Evolutionary conservation across 345 rosid genomes (phyloP).

Genomic region (Eucalyptus tenuipes): DNA sequence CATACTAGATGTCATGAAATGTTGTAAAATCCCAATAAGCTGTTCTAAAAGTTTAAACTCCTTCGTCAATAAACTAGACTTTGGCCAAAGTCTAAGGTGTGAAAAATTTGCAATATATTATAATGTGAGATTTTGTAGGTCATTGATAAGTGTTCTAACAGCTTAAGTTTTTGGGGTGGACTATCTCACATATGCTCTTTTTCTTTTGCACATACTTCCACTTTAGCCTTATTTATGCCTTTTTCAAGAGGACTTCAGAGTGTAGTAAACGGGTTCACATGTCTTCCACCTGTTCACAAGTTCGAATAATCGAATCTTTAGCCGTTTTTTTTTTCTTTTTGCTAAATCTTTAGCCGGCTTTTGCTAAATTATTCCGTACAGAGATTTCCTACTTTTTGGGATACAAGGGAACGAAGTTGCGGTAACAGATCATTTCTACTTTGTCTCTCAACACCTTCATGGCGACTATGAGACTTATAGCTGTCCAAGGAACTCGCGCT

Average conservation of each 20-base stretch:
- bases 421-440: neutral
- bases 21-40: neutral
- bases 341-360: neutral
- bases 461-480: neutral
- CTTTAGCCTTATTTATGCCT: neutral
- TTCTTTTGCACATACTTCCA: neutral
- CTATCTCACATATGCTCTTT: neutral
- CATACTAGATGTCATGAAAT: neutral
- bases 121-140: neutral
- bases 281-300: neutral
- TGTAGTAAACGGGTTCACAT: neutral
- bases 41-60: neutral
- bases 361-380: neutral
- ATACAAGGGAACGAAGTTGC: neutral
- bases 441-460: neutral
- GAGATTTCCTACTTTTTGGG: neutral
- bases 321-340: neutral
- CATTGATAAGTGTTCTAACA: neutral
- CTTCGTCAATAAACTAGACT: neutral
- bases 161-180: neutral
- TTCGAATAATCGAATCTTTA: neutral
- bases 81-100: neutral
- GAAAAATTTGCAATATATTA: neutral
- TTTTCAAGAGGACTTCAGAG: neutral
- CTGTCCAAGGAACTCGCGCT: neutral